A percentile compares a stretch with the other conserved stretches of the same genome.
phyloP scores from a whole-genome alignment of 768 basidiomycete genomes.

The Daedaleopsis sinensis region DNA sequence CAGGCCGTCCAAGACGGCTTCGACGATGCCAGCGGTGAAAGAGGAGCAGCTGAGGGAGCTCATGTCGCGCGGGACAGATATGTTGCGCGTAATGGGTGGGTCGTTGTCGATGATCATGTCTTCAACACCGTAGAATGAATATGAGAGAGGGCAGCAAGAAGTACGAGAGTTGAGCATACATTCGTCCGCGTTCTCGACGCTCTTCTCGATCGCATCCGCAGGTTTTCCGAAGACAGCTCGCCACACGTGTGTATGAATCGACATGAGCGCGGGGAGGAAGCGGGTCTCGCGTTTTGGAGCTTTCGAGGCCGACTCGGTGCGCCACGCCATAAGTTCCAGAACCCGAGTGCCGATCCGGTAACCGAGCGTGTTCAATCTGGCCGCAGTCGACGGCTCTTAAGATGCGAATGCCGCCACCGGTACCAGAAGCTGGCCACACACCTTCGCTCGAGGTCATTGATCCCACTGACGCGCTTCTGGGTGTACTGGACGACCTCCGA shows the following conservation, averaged over 20 bases:
- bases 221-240: slow-evolving; percentile 90
- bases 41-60: slow-evolving; percentile 96
- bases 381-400: neutral
- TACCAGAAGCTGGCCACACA: slow-evolving; percentile 37
- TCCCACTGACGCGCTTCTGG: slow-evolving; percentile 92
- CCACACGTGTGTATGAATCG: slow-evolving; percentile 95
- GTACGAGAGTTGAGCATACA: slow-evolving; percentile 49
- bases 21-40: slow-evolving; percentile 95
- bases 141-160: neutral
- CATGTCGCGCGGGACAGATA: slow-evolving; percentile 94
- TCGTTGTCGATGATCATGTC: slow-evolving; percentile 99
- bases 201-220: slow-evolving; percentile 95
- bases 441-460: slow-evolving; percentile 95
- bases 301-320: slow-evolving; percentile 75
- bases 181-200: slow-evolving; percentile 95
- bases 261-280: slow-evolving; percentile 89
- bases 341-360: slow-evolving; percentile 90
- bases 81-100: slow-evolving; percentile 86
- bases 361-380: slow-evolving; percentile 87
- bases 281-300: slow-evolving; percentile 92
- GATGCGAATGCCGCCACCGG: neutral
- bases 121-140: slow-evolving; percentile 32
- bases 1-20: slow-evolving; percentile 92
- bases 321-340: slow-evolving; percentile 85
- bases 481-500: slow-evolving; percentile 95